A percentile compares a stretch with the other conserved stretches of the same genome.
phyloP scores from a whole-genome alignment of 2,329 filamentous ascomycete genomes.

The Fusarium setosum region DNA sequence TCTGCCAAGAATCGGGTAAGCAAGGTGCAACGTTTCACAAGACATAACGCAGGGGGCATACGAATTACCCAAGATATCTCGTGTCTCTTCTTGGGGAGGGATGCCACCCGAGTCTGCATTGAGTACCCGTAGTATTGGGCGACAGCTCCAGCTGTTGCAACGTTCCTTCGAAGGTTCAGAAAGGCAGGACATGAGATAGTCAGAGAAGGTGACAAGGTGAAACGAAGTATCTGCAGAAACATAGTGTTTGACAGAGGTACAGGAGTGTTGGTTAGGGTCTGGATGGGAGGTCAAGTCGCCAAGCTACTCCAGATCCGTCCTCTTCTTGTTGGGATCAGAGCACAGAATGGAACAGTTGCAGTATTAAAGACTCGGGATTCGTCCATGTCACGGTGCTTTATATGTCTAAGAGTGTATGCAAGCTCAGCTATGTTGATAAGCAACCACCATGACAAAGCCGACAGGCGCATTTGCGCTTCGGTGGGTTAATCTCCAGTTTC shows the following conservation, averaged over 20 bases:
- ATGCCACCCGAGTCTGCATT: neutral
- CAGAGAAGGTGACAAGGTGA: conserved; percentile 14
- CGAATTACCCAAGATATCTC: conserved; percentile 36
- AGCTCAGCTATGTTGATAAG: too few relatives aligned
- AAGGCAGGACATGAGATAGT: conserved; percentile 27
- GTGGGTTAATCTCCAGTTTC: too few relatives aligned
- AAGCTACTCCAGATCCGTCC: too few relatives aligned
- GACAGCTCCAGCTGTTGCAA: conserved; percentile 18
- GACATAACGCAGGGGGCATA: neutral
- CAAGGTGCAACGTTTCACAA: neutral
- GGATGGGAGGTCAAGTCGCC: neutral
- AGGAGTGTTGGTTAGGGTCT: neutral
- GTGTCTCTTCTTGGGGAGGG: conserved; percentile 23
- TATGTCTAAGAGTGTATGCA: too few relatives aligned
- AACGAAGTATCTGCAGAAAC: conserved; percentile 32
- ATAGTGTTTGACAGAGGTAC: conserved; percentile 2
- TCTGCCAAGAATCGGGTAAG: neutral
- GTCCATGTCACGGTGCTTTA: too few relatives aligned
- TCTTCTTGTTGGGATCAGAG: too few relatives aligned
- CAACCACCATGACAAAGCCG: too few relatives aligned
- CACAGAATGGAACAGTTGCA: too few relatives aligned
- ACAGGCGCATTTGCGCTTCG: too few relatives aligned
- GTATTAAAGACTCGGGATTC: too few relatives aligned
- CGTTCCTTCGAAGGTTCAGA: conserved; percentile 14
- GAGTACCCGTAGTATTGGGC: conserved; percentile 34